Percentiles rank a stretch among this genome's conserved stretches.
These are phyloP conservation scores for Hirsutella thompsonii DNA, from an alignment of 2,329 filamentous ascomycete species.

Conservation along the genomic window DNA sequence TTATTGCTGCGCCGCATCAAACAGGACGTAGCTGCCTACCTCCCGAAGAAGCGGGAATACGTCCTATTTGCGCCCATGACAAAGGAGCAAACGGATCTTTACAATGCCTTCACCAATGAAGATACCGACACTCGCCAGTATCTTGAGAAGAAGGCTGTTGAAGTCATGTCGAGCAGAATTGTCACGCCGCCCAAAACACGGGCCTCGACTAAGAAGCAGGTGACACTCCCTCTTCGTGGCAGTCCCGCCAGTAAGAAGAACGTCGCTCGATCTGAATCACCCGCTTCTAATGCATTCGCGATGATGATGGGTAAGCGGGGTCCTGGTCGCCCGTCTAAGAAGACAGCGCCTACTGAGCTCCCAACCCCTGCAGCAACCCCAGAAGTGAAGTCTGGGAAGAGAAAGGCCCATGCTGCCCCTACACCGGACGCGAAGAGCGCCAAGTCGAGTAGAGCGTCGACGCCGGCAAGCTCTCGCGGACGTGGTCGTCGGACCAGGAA, in stretches of 20 bases:
- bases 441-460: conserved; percentile 64
- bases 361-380: conserved; percentile 8
- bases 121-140: conserved; percentile 55
- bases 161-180: conserved; percentile 37
- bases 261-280: conserved; percentile 8
- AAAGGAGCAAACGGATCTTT: conserved; percentile 79
- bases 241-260: conserved; percentile 20
- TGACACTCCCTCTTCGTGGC: conserved; percentile 21
- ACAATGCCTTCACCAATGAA: conserved; percentile 51
- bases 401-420: conserved; percentile 16
- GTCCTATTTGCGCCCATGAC: conserved; percentile 90
- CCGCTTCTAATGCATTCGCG: conserved; percentile 30
- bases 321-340: conserved; percentile 8
- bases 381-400: conserved; percentile 12
- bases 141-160: conserved; percentile 65
- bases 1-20: conserved; percentile 82
- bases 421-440: conserved; percentile 49
- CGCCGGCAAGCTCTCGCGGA: conserved; percentile 45
- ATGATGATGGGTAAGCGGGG: conserved; percentile 37
- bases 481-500: conserved; percentile 36
- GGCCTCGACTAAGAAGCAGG: conserved; percentile 7
- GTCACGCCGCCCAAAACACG: conserved; percentile 7
- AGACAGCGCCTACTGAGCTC: conserved; percentile 11
- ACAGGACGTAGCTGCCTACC: conserved; percentile 75
- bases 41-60: conserved; percentile 97